Evolutionary conservation across 371 early-diverging fungal genomes (phyloP).

Genomic region (Haplosporangium sp.): DNA sequence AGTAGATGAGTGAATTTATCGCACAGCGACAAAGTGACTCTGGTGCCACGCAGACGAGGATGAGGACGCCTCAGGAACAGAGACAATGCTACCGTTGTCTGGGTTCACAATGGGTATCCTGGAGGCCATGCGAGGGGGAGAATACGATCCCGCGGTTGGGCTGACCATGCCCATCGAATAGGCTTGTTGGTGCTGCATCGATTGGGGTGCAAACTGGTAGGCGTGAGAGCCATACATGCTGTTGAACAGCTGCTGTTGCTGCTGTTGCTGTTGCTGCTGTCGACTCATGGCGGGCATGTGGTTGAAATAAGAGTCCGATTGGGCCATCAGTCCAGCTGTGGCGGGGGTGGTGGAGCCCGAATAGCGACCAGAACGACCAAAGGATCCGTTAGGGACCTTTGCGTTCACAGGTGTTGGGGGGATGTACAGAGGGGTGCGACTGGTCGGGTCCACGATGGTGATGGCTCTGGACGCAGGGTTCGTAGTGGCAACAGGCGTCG

Average conservation of each 20-base stretch:
- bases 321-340: slow-evolving; percentile 38
- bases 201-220: slow-evolving; percentile 21
- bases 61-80: slow-evolving; percentile 31
- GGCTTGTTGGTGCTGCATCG: slow-evolving; percentile 21
- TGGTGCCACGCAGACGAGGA: slow-evolving; percentile 46
- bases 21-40: slow-evolving; percentile 54
- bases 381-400: slow-evolving; percentile 16
- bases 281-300: slow-evolving; percentile 24
- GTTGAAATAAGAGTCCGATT: slow-evolving; percentile 42
- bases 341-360: slow-evolving; percentile 35
- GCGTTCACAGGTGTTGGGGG: slow-evolving; percentile 7
- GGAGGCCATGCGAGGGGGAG: slow-evolving; percentile 42
- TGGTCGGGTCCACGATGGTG: slow-evolving; percentile 39
- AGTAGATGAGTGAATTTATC: slow-evolving; percentile 22
- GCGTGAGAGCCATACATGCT: slow-evolving; percentile 36
- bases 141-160: slow-evolving; percentile 36
- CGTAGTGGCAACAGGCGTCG: slow-evolving; percentile 7
- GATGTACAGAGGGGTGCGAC: slow-evolving; percentile 38
- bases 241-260: slow-evolving; percentile 36
- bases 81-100: slow-evolving; percentile 41
- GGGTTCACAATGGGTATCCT: slow-evolving; percentile 53
- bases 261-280: slow-evolving; percentile 43
- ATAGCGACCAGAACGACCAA: slow-evolving; percentile 22
- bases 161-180: slow-evolving; percentile 42
- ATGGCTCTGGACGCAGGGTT: slow-evolving; percentile 30